Conservation (phyloP, 2,329 filamentous ascomycete genomes). For the Aureobasidium namibiae region DNA sequence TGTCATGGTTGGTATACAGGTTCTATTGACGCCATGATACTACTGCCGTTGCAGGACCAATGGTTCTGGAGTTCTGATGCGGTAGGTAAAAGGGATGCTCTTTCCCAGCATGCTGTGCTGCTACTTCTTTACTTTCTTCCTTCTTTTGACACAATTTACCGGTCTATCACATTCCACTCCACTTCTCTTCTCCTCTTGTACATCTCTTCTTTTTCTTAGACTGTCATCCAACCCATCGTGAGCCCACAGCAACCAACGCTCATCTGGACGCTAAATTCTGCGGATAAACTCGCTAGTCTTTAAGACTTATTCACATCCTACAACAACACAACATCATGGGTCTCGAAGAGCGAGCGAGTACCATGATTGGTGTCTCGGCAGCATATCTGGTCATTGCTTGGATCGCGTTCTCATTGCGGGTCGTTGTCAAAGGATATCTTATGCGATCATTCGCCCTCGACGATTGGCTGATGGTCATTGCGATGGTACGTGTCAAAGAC, state of each 20-base stretch:
- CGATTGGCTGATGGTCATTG: slow-evolving; percentile 2
- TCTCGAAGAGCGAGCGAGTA: not conserved
- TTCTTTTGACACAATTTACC: not conserved
- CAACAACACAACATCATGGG: not conserved
- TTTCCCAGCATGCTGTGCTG: not conserved
- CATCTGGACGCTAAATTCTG: not conserved
- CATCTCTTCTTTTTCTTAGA: not conserved
- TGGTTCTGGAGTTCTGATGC: not conserved
- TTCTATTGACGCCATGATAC: not conserved
- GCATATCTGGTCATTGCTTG: not conserved
- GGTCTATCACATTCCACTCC: no score
- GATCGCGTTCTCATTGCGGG: not conserved
- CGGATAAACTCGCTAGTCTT: no score
- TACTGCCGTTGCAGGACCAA: not conserved
- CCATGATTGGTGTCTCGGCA: slow-evolving; percentile 1
- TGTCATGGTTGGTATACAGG: not conserved
- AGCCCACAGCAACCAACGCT: not conserved
- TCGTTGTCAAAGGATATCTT: not conserved
- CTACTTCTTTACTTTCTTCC: not conserved
- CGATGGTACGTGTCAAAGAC: not conserved
- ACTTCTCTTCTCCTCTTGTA: no score
- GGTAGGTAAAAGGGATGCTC: not conserved
- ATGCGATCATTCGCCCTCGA: slow-evolving; percentile 1
- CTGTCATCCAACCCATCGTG: not conserved
- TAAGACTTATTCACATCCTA: no score